Percentiles rank a stretch among this genome's conserved stretches.
These are phyloP conservation scores for Lithocarpus polystachyus DNA, from an alignment of 306 rosid genomes.

Conservation along the genomic window DNA sequence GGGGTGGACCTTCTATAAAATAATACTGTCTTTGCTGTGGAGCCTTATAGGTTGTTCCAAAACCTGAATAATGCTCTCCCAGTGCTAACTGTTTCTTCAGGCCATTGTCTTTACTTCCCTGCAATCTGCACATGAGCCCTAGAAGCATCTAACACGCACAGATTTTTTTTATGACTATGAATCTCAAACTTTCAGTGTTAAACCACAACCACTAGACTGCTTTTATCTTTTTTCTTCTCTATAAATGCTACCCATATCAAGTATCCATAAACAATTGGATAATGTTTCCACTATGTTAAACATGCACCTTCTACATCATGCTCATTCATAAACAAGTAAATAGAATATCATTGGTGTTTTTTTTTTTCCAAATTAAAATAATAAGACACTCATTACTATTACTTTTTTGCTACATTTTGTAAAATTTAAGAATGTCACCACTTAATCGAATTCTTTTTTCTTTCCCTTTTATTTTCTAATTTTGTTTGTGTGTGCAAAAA, in stretches of 20 bases:
- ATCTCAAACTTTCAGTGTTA: conserved; percentile 16
- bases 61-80: conserved; percentile 29
- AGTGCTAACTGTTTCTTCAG: conserved; percentile 22
- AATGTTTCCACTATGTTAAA: background rate
- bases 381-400: conserved; percentile 5
- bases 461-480: background rate
- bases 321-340: background rate
- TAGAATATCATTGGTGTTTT: background rate
- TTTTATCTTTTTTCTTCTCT: conserved; percentile 6
- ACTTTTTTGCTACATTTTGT: background rate
- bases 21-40: conserved; percentile 27
- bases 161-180: background rate
- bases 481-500: background rate
- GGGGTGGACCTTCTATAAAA: background rate
- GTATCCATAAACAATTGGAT: background rate
- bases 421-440: background rate
- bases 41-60: conserved; percentile 33
- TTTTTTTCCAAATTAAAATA: background rate
- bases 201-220: conserved; percentile 18
- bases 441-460: background rate
- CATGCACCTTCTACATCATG: background rate
- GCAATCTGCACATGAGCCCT: conserved; percentile 56
- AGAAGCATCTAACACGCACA: conserved; percentile 27
- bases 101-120: conserved; percentile 30
- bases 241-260: background rate